Percentiles rank a stretch among this genome's conserved stretches.
phyloP scores from a whole-genome alignment of 441 rosid genomes.

The Raphanus hybrid region DNA sequence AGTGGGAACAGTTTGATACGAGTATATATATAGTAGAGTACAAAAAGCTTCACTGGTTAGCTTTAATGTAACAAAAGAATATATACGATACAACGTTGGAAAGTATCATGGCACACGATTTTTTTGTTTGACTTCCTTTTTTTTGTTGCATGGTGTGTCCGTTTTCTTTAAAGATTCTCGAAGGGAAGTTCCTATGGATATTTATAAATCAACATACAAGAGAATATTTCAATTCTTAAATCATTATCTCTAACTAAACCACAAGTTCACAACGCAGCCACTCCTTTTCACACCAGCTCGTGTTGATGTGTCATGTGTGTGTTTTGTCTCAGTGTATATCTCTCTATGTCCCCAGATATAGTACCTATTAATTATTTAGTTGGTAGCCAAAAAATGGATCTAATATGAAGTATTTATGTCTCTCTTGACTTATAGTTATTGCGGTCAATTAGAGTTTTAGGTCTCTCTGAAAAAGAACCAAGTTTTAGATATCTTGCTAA shows the following conservation, averaged over 20 bases:
- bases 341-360: conserved; percentile 22
- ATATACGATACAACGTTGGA: conserved; percentile 19
- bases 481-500: background rate
- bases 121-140: conserved; percentile 35
- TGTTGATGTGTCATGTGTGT: conserved; percentile 24
- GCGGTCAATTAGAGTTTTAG: conserved; percentile 21
- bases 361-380: conserved; percentile 9
- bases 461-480: background rate
- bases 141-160: conserved; percentile 17
- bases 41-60: background rate
- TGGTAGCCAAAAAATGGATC: background rate
- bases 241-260: conserved; percentile 42
- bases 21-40: background rate
- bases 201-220: background rate
- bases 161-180: conserved; percentile 16
- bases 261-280: conserved; percentile 29
- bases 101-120: conserved; percentile 18
- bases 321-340: conserved; percentile 24
- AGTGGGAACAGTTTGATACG: conserved; percentile 3
- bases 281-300: conserved; percentile 33
- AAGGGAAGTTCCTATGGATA: conserved; percentile 22
- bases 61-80: background rate
- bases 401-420: conserved; percentile 15
- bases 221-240: conserved; percentile 27
- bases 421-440: conserved; percentile 15